Percentiles rank a stretch among this genome's conserved stretches.
phyloP scores from a whole-genome alignment of 176 grass and related monocot genomes.

The Poa annua region DNA sequence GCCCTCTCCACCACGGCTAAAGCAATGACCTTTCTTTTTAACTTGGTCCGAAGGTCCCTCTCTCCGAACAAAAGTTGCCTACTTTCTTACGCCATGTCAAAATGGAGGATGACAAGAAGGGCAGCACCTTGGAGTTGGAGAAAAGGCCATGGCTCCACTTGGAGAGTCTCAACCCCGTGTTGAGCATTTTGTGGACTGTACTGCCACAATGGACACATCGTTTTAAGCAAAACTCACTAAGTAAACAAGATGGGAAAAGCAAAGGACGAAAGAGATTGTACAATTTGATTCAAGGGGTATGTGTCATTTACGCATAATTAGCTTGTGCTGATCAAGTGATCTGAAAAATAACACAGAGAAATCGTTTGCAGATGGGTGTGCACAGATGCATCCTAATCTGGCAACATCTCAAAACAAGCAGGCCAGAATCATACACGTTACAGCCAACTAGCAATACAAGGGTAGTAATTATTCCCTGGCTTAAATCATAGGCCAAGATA shows the following conservation, averaged over 20 bases:
- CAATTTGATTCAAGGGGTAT: background rate
- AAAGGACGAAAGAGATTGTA: background rate
- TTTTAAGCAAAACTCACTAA: background rate
- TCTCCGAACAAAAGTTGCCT: too few relatives aligned
- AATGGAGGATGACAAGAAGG: too few relatives aligned
- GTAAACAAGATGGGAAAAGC: too few relatives aligned
- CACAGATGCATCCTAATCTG: constrained; percentile 27
- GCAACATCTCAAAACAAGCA: constrained; percentile 48
- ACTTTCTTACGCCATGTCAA: too few relatives aligned
- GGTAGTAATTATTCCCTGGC: constrained; percentile 49
- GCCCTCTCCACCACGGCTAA: too few relatives aligned
- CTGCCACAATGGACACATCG: background rate
- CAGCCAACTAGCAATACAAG: constrained; percentile 25
- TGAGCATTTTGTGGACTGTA: too few relatives aligned
- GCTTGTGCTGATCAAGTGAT: background rate
- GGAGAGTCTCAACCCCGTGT: too few relatives aligned
- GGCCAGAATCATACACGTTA: constrained; percentile 33
- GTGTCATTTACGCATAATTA: constrained; percentile 8
- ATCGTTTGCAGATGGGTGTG: background rate
- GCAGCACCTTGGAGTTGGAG: too few relatives aligned
- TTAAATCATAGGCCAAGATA: constrained; percentile 39
- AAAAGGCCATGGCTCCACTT: too few relatives aligned
- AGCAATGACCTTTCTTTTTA: too few relatives aligned
- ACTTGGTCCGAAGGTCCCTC: too few relatives aligned
- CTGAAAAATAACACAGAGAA: background rate